phyloP scores from a whole-genome alignment of 306 rosid species.

The Ceratonia siliqua region DNA sequence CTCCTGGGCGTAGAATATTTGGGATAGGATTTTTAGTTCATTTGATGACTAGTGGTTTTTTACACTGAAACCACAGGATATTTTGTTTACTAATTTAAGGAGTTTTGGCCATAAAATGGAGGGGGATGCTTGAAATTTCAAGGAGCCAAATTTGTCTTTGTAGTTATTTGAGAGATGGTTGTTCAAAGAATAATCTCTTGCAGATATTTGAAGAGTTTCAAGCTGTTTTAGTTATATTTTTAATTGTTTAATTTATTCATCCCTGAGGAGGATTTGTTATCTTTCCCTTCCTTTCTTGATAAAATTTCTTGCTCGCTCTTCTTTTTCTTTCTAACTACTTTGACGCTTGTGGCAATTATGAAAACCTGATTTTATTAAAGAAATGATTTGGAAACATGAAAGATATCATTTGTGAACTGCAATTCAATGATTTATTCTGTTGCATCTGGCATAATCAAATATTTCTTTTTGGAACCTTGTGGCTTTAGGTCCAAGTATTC shows the following conservation, averaged over 20 bases:
- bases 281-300: neutral
- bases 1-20: neutral
- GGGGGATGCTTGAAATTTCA: neutral
- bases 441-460: conserved; percentile 33
- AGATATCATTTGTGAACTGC: conserved; percentile 17
- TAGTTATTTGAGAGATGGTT: neutral
- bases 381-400: too few species aligned
- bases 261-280: neutral
- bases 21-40: neutral
- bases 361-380: conserved; percentile 7
- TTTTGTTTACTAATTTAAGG: neutral
- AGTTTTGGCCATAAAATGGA: conserved; percentile 6
- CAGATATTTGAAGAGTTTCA: neutral
- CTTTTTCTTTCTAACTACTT: conserved; percentile 24
- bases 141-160: neutral
- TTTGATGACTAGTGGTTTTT: neutral
- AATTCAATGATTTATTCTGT: conserved; percentile 24
- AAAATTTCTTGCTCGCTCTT: neutral
- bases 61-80: neutral
- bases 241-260: neutral
- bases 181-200: neutral
- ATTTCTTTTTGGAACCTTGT: conserved; percentile 39
- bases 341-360: conserved; percentile 3
- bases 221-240: neutral
- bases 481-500: conserved; percentile 69